Percentiles rank a stretch among this genome's conserved stretches.
Conservation (phyloP, 1,284 basidiomycete species). For the Cystobasidium slooffiae region DNA sequence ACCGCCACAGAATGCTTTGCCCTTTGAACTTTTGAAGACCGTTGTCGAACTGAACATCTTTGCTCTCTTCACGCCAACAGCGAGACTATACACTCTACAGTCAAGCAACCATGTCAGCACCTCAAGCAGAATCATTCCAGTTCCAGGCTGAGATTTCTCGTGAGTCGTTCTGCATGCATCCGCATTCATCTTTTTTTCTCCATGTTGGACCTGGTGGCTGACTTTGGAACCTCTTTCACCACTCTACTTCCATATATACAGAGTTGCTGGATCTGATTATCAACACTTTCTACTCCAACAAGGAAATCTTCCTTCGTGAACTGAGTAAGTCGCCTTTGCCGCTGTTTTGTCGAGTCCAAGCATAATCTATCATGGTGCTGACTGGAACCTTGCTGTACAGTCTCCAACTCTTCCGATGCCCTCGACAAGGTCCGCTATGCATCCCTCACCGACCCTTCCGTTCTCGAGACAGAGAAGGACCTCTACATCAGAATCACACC, state of each 20-base stretch:
- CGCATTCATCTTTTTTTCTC: not conserved
- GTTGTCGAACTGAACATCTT: not conserved
- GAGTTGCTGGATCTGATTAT: constrained; percentile 25
- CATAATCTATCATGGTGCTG: not conserved
- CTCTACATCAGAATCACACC: constrained; percentile 90
- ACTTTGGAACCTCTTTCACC: not conserved
- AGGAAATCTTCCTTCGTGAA: constrained; percentile 97
- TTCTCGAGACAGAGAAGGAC: constrained; percentile 78
- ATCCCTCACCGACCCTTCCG: constrained; percentile 86
- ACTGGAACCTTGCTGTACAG: constrained; percentile 1
- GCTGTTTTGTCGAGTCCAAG: not conserved
- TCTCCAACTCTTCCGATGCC: constrained; percentile 72
- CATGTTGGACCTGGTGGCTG: not conserved
- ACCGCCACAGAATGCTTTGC: not conserved
- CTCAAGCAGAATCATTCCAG: constrained; percentile 50
- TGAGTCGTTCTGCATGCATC: constrained; percentile 14
- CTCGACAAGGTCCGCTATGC: constrained; percentile 96
- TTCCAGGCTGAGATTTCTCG: constrained; percentile 94
- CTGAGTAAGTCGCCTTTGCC: constrained; percentile 63
- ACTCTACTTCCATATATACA: constrained; percentile 42
- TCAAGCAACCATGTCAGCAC: constrained; percentile 39
- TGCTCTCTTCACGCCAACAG: constrained; percentile 4
- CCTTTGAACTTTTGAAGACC: not conserved
- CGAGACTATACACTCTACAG: constrained; percentile 5
- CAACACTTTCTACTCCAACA: constrained; percentile 77